Conservation (phyloP, 129 eudicot species). For the Apium graveolens region DNA sequence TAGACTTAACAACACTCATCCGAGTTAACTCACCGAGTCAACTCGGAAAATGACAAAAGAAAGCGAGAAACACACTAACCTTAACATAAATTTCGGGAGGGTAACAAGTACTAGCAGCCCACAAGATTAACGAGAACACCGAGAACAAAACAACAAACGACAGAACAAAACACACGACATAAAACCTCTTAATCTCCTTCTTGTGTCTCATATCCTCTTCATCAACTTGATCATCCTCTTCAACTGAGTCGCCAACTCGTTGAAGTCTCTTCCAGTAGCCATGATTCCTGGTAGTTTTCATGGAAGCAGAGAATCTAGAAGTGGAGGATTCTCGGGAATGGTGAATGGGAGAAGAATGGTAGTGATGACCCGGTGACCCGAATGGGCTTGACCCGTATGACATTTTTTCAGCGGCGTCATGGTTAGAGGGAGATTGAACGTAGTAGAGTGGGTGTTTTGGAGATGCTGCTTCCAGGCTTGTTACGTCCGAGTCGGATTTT, state of each 20-base stretch:
- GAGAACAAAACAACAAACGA: conserved; percentile 49
- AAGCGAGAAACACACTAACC: conserved; percentile 23
- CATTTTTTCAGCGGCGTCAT: conserved; percentile 65
- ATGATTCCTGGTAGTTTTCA: conserved; percentile 21
- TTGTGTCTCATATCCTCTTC: conserved; percentile 3
- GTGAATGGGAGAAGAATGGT: conserved; percentile 88
- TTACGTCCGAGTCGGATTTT: conserved; percentile 79
- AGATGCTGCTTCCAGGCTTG: conserved; percentile 63
- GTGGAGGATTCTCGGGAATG: conserved; percentile 95
- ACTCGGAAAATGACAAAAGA: background rate
- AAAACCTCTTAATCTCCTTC: conserved; percentile 28
- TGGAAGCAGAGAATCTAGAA: conserved; percentile 64
- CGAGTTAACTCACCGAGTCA: conserved; percentile 12
- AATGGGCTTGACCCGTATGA: conserved; percentile 72
- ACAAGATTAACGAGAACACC: conserved; percentile 56
- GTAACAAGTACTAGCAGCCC: conserved; percentile 77
- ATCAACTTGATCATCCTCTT: conserved; percentile 27
- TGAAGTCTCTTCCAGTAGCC: conserved; percentile 59
- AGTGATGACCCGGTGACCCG: conserved; percentile 60
- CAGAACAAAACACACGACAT: conserved; percentile 48
- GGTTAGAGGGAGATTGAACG: conserved; percentile 78
- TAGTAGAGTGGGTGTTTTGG: conserved; percentile 79
- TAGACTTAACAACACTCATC: background rate
- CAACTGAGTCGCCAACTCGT: conserved; percentile 21
- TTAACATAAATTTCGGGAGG: conserved; percentile 57